Base-by-base conservation (phyloP, 306 rosid species). In the Fragaria nilgerrensis region DNA sequence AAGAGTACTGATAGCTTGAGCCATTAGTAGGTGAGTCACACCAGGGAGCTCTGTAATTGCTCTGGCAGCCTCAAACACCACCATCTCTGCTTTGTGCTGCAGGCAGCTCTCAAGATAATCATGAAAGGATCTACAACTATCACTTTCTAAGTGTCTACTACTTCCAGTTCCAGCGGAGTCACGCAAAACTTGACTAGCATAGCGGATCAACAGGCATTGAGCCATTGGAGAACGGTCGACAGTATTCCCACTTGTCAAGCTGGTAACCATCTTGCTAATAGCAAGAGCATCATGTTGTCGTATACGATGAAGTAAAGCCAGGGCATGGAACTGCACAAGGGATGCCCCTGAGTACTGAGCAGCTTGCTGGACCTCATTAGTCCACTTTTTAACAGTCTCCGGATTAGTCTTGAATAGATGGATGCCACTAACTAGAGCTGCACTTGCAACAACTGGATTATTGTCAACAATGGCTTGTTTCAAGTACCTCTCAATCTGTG, bases 401-500 rank as follows among this genome's bases (percentile, higher is more conserved):
- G 98, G 96, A 82, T 88, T 90, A 74, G 97, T 92, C 98, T 95
- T 97, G 74, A 95, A 96, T 13, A 95, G 79, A 92, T 92, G 97
- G 86, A 92, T 86, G 76, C 97, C 98, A 82, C 98, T 92, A 81
- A 95, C 97, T 82, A 95, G 81, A 75, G 98, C 98, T 1, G 98
- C 97, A 87, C 98, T 92, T 69, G 98, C 96, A 83, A 94, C 96
- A 47, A 94, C 98, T 22, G 98, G 98, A 87, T 94, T 94, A 82
- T 92, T 95, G 76, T 95, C 97, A 11, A 95, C 96, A 79, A 92
- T 89, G 75, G 97, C 98, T 84, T 95, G 98, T 88, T 90, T 95
- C 85, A 95, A 84, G 44, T 41, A 41, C 44, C 44, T 41, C 44
- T 43, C 47, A 43, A 43, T 43, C 47, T 95, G 97, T 52, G 96